A percentile compares a stretch with the other conserved stretches of the same genome.
These are phyloP conservation scores for Allantophomopsis cytisporea DNA, from an alignment of 2,329 filamentous ascomycete species.

Conservation along the genomic window DNA sequence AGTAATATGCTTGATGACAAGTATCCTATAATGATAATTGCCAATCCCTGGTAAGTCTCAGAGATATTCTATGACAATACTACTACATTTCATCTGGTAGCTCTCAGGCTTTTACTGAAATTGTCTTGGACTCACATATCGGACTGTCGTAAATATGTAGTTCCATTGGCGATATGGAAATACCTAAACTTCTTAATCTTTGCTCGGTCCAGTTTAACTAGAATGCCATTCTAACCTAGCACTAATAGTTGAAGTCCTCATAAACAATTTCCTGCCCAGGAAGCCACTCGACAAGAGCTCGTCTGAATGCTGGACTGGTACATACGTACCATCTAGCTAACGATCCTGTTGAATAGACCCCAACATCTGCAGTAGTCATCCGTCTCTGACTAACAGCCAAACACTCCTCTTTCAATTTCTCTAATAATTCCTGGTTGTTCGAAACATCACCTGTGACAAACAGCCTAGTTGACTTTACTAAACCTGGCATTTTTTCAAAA, in stretches of 20 bases:
- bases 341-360: slow-evolving; percentile 16
- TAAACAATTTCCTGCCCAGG: slow-evolving; percentile 28
- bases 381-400: slow-evolving; percentile 27
- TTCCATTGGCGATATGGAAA: too few relatives aligned
- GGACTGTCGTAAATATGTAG: too few relatives aligned
- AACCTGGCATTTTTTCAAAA: slow-evolving; percentile 33
- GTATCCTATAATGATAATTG: too few relatives aligned
- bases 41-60: too few relatives aligned
- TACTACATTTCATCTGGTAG: too few relatives aligned
- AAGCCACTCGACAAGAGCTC: slow-evolving; percentile 32
- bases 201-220: too few relatives aligned
- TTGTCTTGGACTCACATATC: too few relatives aligned
- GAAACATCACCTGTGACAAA: slow-evolving; percentile 45
- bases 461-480: slow-evolving; percentile 39
- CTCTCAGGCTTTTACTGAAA: too few relatives aligned
- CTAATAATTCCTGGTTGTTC: slow-evolving; percentile 10
- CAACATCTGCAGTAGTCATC: slow-evolving; percentile 30
- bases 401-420: slow-evolving; percentile 16
- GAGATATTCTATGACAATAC: too few relatives aligned
- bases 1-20: too few relatives aligned
- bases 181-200: too few relatives aligned
- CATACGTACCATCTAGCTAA: slow-evolving; percentile 42
- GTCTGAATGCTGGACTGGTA: slow-evolving; percentile 34
- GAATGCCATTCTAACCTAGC: too few relatives aligned
- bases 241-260: slow-evolving; percentile 31